Conservation (phyloP, 768 basidiomycete genomes). For the Russula olivacea region DNA sequence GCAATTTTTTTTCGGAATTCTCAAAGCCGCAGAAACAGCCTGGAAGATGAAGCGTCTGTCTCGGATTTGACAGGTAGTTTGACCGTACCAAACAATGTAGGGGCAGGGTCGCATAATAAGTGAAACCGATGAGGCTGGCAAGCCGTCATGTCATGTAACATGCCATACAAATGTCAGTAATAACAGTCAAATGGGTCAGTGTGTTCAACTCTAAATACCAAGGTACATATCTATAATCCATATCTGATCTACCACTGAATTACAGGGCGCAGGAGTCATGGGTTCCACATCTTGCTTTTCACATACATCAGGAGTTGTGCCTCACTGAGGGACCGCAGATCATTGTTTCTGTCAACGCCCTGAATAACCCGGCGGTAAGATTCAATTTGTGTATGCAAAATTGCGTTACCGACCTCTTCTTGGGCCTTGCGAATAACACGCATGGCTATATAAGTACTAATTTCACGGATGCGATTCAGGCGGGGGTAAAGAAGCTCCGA, state of each 20-base stretch:
- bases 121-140: not conserved
- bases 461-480: slow-evolving; percentile 79
- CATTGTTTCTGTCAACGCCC: slow-evolving; percentile 29
- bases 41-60: not conserved
- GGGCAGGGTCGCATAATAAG: not conserved
- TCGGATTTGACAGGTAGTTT: slow-evolving; percentile 2
- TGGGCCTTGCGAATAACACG: slow-evolving; percentile 79
- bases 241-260: slow-evolving; percentile 9
- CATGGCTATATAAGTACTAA: slow-evolving; percentile 67
- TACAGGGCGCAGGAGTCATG: slow-evolving; percentile 29
- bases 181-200: not conserved
- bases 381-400: not conserved
- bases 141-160: not conserved
- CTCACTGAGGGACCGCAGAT: slow-evolving; percentile 55
- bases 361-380: slow-evolving; percentile 18
- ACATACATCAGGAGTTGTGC: slow-evolving; percentile 49
- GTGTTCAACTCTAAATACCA: slow-evolving; percentile 2
- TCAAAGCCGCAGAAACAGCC: slow-evolving; percentile 9
- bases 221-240: slow-evolving; percentile 6
- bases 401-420: slow-evolving; percentile 46
- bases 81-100: not conserved
- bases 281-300: slow-evolving; percentile 68
- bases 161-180: not conserved
- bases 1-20: not conserved
- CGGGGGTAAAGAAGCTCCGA: slow-evolving; percentile 75